Conservation (phyloP, 2,329 filamentous ascomycete species). For the Curvularia sp. region DNA sequence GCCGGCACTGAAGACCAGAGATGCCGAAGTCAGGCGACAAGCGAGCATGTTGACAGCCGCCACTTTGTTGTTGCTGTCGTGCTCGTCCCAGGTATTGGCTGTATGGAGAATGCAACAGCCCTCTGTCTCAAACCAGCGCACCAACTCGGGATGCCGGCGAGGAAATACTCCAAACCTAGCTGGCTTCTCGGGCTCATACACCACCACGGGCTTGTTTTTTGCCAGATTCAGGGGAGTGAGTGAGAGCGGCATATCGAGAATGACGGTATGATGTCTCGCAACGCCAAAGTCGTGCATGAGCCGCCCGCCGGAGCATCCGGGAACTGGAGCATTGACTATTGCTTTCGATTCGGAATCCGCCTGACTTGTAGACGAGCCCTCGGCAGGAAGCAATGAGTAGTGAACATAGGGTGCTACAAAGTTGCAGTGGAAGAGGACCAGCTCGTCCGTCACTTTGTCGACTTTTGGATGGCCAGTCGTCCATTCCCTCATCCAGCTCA, state of each 20-base stretch:
- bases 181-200: conserved; percentile 64
- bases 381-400: conserved; percentile 65
- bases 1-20: conserved; percentile 69
- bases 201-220: conserved; percentile 63
- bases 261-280: conserved; percentile 67
- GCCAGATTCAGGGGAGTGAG: conserved; percentile 69
- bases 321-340: conserved; percentile 63
- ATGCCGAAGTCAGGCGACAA: conserved; percentile 71
- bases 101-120: conserved; percentile 76
- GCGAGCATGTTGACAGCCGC: conserved; percentile 67
- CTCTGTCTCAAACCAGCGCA: conserved; percentile 73
- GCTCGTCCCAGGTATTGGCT: conserved; percentile 72
- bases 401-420: conserved; percentile 71
- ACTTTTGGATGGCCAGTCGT: conserved; percentile 74
- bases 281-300: conserved; percentile 82
- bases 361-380: conserved; percentile 19
- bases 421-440: conserved; percentile 72
- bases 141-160: conserved; percentile 62
- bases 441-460: conserved; percentile 68
- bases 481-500: conserved; percentile 73
- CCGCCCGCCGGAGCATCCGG: conserved; percentile 68
- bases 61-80: conserved; percentile 40
- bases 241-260: conserved; percentile 72
- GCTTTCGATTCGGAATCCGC: not conserved
- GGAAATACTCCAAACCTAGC: conserved; percentile 74